phyloP scores from a whole-genome alignment of 345 rosid genomes.

The Brassica rapa region DNA sequence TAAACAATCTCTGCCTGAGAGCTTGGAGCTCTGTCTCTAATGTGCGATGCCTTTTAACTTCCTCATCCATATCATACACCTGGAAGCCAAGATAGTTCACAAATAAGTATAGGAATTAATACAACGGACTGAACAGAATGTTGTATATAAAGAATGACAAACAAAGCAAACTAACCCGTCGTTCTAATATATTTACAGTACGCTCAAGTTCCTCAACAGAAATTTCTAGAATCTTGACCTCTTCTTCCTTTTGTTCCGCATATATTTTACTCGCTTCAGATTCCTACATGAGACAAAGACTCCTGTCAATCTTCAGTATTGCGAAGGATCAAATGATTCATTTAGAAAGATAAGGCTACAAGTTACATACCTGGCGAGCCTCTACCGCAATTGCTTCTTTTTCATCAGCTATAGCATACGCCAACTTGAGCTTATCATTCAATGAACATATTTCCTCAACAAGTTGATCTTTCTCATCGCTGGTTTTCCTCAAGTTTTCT shows the following conservation, averaged over 20 bases:
- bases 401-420: constrained; percentile 77
- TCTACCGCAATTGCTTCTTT: constrained; percentile 80
- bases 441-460: constrained; percentile 58
- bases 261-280: constrained; percentile 71
- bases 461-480: constrained; percentile 63
- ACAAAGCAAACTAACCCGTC: constrained; percentile 58
- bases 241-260: constrained; percentile 90
- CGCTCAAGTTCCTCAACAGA: constrained; percentile 90
- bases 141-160: constrained; percentile 14
- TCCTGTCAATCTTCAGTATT: constrained; percentile 9
- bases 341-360: constrained; percentile 3
- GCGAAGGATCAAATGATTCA: not conserved
- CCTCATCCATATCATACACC: constrained; percentile 86
- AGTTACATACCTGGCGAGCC: constrained; percentile 66
- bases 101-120: not conserved
- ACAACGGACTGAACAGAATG: not conserved
- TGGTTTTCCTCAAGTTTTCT: constrained; percentile 52
- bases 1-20: constrained; percentile 62
- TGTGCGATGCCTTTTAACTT: constrained; percentile 70
- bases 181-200: constrained; percentile 81
- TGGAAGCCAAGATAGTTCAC: constrained; percentile 40
- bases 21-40: constrained; percentile 75
- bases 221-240: constrained; percentile 79
- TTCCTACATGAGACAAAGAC: constrained; percentile 49
- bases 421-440: constrained; percentile 67